Conservation (phyloP, 2,329 filamentous ascomycete genomes). For the Bipolaris cookei region DNA sequence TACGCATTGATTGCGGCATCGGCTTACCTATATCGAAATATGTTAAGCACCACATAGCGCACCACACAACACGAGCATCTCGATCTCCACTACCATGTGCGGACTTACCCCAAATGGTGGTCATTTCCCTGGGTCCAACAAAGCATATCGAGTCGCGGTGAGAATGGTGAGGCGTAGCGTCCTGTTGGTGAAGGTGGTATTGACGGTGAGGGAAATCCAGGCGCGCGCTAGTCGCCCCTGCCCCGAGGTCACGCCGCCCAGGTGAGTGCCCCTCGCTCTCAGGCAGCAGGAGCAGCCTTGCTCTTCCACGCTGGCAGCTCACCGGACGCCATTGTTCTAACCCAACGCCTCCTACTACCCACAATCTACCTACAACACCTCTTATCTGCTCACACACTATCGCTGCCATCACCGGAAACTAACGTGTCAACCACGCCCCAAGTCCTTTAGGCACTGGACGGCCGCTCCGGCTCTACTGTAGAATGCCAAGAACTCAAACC, state of each 20-base stretch:
- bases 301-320: neutral
- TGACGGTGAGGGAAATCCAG: neutral
- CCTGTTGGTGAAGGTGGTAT: neutral
- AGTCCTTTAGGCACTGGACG: neutral
- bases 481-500: slow-evolving; percentile 8
- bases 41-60: slow-evolving; percentile 21
- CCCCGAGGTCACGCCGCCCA: slow-evolving; percentile 13
- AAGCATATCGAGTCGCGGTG: neutral
- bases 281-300: neutral
- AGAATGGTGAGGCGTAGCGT: slow-evolving; percentile 1
- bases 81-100: slow-evolving; percentile 2
- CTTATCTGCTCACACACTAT: neutral
- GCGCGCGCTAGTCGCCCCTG: slow-evolving; percentile 4
- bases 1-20: slow-evolving; percentile 16
- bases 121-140: slow-evolving; percentile 7
- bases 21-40: slow-evolving; percentile 10
- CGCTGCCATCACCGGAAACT: neutral
- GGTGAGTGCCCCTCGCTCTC: slow-evolving; percentile 4
- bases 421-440: neutral
- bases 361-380: neutral
- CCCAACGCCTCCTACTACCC: neutral
- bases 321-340: neutral
- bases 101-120: slow-evolving; percentile 13
- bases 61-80: slow-evolving; percentile 21
- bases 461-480: neutral